Base-by-base conservation (phyloP, 768 basidiomycete species). In the Boletus fagicola region DNA sequence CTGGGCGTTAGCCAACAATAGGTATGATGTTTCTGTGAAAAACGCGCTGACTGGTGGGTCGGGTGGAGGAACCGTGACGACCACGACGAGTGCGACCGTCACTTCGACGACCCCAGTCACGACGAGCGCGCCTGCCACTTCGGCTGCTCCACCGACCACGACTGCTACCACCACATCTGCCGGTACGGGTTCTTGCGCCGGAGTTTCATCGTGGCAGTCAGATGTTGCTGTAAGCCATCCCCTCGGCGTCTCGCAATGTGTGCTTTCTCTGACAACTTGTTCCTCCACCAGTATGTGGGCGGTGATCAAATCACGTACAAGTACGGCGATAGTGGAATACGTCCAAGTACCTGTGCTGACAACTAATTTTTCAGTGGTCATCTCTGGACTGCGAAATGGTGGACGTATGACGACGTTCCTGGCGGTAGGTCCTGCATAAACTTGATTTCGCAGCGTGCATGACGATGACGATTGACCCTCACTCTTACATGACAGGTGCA, bases 1-100 rank as follows among this genome's bases (percentile, higher is more conserved):
- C 20, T 11, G 18, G n/a, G 11, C 5, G 11, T 8, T 53, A 77
- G 86, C 75, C 22, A 88, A 88, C 64, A 72, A 72, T 45, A 78
- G 82, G 18, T 88, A 80, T 62, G 85, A 87, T 64, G 56, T 77
- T n/a, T 79, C 78, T 4, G 79, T 87, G 53, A 88, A 88, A 66
- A 75, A 78, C 56, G 78, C 81, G 30, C 75, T 88, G 24, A 68
- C 69, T 12, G 78, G 80, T 16, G 84, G 76, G 69, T 30, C 69
- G 76, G 53, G 54, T 62, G 39, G 62, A 8, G 64, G 66, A 16
- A 36, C 60, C 4, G 10, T 11, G 18, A 55, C 53, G 7, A 26
- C 44, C 24, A 26, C 59, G 3, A 59, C 59, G 18, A 40, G 9
- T 2, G 6, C 18, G 9, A 20, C 64, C 3, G 36, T 57, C 20